Base-by-base conservation (phyloP, 1,284 basidiomycete species). In the Ganoderma sinense region DNA sequence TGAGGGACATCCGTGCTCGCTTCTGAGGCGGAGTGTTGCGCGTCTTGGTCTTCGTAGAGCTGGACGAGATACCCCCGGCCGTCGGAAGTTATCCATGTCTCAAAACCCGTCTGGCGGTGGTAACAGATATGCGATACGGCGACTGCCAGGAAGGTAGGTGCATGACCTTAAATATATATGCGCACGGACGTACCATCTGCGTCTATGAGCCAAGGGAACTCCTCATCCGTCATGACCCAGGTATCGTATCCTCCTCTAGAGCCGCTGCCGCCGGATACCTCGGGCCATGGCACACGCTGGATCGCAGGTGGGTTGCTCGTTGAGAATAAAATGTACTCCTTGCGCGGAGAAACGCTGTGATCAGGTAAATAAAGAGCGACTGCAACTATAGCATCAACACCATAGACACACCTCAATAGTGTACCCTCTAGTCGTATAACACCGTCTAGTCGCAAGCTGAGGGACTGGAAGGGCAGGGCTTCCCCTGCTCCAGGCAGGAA, bases 401-500 rank as follows among this genome's bases (percentile, higher is more conserved):
- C 53, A 61, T 39, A 31, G 39, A 80, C 84, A 29, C 76, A 92
- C 88, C 92, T 90, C 65, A 92, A 78, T 23, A 97, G 84, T 20
- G 85, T 85, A 31, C 94, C 94, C 69, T 96, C 94, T 20, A 94
- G 86, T 6, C 90, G 87, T 69, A 95, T 87, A 29, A 96, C 94
- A 1, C 95, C 95, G 78, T 97, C 95, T 64, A 95, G 89, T 40
- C 88, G 86, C 59, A 95, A 82, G 67, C 83, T 85, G 53, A 94
- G 80, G 18, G 88, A 85, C 67, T 91, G 91, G 60, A 94, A 82
- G 0, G 88, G 87, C 8, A 89, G 78, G 2, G 87, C 92, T 80
- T 95, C 94, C 10, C 95, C 96, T 11, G 95, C 88, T 33, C 95
- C 95, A 16, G 90, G 84, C 23, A 92, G 82, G 78, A 95, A 94